Percentiles rank a stretch among this genome's conserved stretches.
These are phyloP conservation scores for Lachancea mirantina DNA, from an alignment of 805 yeast species.

Conservation along the genomic window DNA sequence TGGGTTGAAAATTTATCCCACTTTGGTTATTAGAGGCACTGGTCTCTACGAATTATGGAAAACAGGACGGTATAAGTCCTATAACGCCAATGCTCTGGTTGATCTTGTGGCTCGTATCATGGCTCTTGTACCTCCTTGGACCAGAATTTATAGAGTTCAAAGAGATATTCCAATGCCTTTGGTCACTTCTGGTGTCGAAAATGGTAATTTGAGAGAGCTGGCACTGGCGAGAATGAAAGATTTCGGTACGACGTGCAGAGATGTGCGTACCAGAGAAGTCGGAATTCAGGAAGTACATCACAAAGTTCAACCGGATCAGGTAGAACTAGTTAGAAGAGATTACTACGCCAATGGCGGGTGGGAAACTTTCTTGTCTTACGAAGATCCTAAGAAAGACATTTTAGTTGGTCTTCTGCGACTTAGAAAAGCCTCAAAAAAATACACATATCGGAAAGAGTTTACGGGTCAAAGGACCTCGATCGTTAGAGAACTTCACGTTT, in stretches of 20 bases:
- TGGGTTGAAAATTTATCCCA: conserved; percentile 92
- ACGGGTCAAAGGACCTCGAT: conserved; percentile 78
- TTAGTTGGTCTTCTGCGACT: conserved; percentile 84
- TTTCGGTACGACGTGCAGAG: conserved; percentile 92
- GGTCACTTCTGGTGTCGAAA: conserved; percentile 95
- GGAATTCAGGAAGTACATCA: conserved; percentile 98
- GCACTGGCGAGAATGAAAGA: conserved; percentile 98
- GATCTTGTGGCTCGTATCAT: conserved; percentile 93
- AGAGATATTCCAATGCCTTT: conserved; percentile 99
- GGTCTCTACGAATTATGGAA: conserved; percentile 97
- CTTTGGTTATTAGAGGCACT: conserved; percentile 93
- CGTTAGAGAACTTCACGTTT: conserved; percentile 95
- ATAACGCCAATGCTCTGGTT: conserved; percentile 87
- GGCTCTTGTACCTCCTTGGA: conserved; percentile 98
- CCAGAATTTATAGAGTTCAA: conserved; percentile 95
- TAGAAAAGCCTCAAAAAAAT: conserved; percentile 79
- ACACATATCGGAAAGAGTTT: conserved; percentile 87
- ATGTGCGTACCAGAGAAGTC: conserved; percentile 95
- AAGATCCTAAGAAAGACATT: conserved; percentile 95
- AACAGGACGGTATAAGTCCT: conserved; percentile 87
- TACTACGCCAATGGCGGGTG: conserved; percentile 97
- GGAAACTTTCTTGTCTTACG: conserved; percentile 95
- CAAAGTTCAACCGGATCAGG: conserved; percentile 94
- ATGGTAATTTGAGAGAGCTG: conserved; percentile 90
- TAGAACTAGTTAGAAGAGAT: conserved; percentile 89